Conservation (phyloP, 441 rosid genomes). For the Adansonia gregorii region DNA sequence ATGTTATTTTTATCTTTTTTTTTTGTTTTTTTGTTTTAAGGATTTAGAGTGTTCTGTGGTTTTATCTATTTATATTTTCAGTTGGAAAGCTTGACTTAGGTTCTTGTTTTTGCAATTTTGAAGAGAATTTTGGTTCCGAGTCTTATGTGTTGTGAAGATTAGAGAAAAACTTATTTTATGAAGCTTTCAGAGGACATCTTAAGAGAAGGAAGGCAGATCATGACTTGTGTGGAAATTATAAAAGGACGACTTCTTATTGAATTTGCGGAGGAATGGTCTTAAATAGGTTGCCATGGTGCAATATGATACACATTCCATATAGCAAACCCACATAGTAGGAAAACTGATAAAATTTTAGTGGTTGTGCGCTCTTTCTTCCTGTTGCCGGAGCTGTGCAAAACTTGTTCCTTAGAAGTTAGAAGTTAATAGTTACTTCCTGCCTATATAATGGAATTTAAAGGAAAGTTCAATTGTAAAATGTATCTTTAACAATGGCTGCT, state of each 20-base stretch:
- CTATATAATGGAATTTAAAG: background rate
- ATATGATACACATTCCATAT: background rate
- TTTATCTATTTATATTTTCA: background rate
- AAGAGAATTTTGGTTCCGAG: background rate
- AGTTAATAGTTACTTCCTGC: background rate
- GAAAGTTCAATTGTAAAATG: background rate
- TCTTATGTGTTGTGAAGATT: background rate
- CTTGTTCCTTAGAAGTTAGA: background rate
- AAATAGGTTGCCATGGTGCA: background rate
- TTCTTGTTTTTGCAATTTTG: background rate
- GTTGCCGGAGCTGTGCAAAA: background rate
- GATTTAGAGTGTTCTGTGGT: background rate
- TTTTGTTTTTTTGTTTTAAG: background rate
- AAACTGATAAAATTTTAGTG: background rate
- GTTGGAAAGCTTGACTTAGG: background rate
- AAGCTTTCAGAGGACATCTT: background rate
- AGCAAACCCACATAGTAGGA: background rate
- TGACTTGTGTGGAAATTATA: background rate
- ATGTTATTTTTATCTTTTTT: background rate
- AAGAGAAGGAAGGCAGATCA: background rate
- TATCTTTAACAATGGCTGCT: background rate
- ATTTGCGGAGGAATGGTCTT: background rate
- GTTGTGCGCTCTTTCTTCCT: background rate
- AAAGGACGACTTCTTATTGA: background rate
- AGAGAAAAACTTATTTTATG: background rate